Conservation (phyloP, 345 rosid species). For the Populus nigra region DNA sequence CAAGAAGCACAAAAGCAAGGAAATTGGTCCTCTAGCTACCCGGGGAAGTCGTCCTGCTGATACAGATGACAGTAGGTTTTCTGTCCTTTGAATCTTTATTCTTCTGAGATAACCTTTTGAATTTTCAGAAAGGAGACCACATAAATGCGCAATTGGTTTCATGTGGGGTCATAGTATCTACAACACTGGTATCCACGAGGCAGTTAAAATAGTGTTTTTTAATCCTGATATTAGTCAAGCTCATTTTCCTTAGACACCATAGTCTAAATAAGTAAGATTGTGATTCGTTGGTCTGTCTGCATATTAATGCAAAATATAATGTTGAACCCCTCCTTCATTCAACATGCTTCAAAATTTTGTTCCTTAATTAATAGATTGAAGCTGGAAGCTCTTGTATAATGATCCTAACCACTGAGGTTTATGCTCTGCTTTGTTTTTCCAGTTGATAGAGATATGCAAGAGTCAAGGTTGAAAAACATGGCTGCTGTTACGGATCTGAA, state of each 20-base stretch:
- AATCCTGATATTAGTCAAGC: neutral
- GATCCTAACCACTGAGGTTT: slow-evolving; percentile 4
- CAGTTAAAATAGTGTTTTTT: neutral
- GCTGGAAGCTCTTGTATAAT: neutral
- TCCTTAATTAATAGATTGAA: slow-evolving; percentile 2
- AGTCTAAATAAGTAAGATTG: neutral
- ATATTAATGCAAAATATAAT: neutral
- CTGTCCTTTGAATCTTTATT: slow-evolving; percentile 5
- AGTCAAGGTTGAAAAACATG: slow-evolving; percentile 57
- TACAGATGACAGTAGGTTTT: slow-evolving; percentile 37
- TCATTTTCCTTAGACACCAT: neutral
- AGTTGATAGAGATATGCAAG: slow-evolving; percentile 54
- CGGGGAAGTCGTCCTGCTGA: slow-evolving; percentile 47
- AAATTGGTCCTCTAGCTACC: slow-evolving; percentile 42
- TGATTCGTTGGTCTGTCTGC: neutral
- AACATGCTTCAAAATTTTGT: neutral
- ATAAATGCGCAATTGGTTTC: neutral
- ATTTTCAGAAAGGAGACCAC: neutral
- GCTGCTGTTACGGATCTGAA: slow-evolving; percentile 71
- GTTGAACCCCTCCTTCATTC: slow-evolving; percentile 2
- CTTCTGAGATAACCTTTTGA: neutral
- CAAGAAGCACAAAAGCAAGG: slow-evolving; percentile 46
- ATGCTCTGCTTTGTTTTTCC: slow-evolving; percentile 16
- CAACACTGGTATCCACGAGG: neutral
- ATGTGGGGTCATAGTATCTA: neutral